These are phyloP conservation scores for Ephemerocybe angulata DNA, from an alignment of 768 basidiomycete genomes.

Conservation along the genomic window DNA sequence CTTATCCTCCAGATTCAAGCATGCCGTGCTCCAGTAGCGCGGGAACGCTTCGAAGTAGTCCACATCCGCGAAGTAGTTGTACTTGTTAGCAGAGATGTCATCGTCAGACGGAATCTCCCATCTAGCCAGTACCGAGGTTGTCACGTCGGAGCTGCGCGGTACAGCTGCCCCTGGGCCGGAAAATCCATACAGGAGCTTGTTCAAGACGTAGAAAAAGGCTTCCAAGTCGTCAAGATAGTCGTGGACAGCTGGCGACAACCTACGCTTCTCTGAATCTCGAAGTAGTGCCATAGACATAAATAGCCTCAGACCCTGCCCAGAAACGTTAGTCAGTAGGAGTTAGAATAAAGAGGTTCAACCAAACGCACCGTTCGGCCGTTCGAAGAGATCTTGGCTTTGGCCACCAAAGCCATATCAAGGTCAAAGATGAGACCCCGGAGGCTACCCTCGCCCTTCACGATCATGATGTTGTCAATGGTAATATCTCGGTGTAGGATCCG, in stretches of 20 bases:
- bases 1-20: too few relatives aligned
- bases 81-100: too few relatives aligned
- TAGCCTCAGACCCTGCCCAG: background rate
- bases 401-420: background rate
- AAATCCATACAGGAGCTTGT: background rate
- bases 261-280: too few relatives aligned
- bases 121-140: background rate
- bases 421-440: constrained; percentile 4
- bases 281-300: background rate
- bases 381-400: too few relatives aligned
- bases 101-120: too few relatives aligned
- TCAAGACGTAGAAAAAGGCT: constrained; percentile 2
- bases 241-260: background rate
- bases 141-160: background rate
- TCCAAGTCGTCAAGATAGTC: constrained; percentile 4
- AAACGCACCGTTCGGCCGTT: too few relatives aligned
- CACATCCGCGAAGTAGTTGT: too few relatives aligned
- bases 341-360: too few relatives aligned
- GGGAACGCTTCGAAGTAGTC: too few relatives aligned
- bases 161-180: background rate
- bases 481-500: constrained; percentile 14
- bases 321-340: background rate
- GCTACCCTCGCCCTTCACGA: background rate
- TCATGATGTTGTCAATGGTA: constrained; percentile 12
- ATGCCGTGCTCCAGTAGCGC: too few relatives aligned